phyloP scores from a whole-genome alignment of 2,329 filamentous ascomycete genomes.

The Diaporthe ampelina region DNA sequence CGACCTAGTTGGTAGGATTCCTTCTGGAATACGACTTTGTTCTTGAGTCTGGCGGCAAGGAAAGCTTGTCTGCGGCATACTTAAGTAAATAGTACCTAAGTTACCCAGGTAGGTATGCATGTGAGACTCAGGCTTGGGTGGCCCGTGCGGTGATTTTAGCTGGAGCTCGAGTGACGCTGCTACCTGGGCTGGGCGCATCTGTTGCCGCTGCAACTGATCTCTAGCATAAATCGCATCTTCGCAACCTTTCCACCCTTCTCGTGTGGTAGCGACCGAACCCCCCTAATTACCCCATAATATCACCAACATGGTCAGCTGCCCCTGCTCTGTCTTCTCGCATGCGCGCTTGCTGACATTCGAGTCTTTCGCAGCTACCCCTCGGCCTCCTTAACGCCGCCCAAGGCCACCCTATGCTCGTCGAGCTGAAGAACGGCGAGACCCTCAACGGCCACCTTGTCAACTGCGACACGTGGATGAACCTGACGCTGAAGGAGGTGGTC shows the following conservation, averaged over 20 bases:
- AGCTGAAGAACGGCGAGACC: slow-evolving; percentile 97
- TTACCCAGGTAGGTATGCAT: neutral
- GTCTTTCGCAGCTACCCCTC: slow-evolving; percentile 69
- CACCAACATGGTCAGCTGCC: slow-evolving; percentile 38
- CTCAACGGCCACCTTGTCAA: slow-evolving; percentile 95
- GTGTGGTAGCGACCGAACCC: slow-evolving; percentile 31
- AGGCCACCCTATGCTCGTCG: slow-evolving; percentile 97
- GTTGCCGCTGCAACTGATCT: neutral
- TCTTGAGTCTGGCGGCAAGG: neutral
- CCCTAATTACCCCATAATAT: neutral
- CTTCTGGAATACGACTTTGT: neutral
- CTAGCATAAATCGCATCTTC: neutral
- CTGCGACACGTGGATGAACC: slow-evolving; percentile 99
- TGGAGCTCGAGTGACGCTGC: slow-evolving; percentile 38
- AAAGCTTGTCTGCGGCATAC: neutral
- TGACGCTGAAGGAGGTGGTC: slow-evolving; percentile 96
- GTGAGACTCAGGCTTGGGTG: slow-evolving; percentile 16
- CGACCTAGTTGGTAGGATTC: slow-evolving; percentile 9
- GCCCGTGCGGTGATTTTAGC: slow-evolving; percentile 36
- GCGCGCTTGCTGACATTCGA: slow-evolving; percentile 38
- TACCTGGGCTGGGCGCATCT: slow-evolving; percentile 2
- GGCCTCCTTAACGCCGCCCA: slow-evolving; percentile 95
- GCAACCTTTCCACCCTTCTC: slow-evolving; percentile 17
- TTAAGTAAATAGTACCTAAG: too few species aligned
- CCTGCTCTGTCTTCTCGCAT: neutral